phyloP scores from a whole-genome alignment of 2,329 filamentous ascomycete species.

The Passalora sequoiae region DNA sequence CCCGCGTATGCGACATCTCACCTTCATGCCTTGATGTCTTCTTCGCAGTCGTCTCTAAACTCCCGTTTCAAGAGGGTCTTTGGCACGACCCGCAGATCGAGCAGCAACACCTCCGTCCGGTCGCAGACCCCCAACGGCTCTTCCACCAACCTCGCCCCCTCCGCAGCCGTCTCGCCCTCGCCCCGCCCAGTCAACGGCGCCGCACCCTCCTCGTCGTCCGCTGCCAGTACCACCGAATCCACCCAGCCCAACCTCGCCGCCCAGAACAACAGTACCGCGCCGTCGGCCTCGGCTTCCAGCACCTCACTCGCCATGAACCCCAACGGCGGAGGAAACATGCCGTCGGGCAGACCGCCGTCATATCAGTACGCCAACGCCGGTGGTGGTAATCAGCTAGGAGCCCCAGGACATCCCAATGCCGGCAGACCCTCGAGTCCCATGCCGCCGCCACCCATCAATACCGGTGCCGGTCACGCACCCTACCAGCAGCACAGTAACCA shows the following conservation, averaged over 20 bases:
- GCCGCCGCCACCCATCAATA: constrained; percentile 44
- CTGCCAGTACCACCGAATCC: constrained; percentile 52
- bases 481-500: constrained; percentile 41
- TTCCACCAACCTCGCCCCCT: constrained; percentile 36
- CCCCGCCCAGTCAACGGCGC: constrained; percentile 30
- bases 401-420: constrained; percentile 39
- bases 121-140: constrained; percentile 54
- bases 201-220: constrained; percentile 33
- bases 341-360: constrained; percentile 58
- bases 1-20: too few relatives aligned
- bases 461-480: constrained; percentile 47
- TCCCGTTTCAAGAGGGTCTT: constrained; percentile 73
- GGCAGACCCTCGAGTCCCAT: constrained; percentile 45
- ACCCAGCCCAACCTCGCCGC: constrained; percentile 26
- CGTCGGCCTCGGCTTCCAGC: constrained; percentile 41
- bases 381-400: constrained; percentile 35
- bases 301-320: constrained; percentile 53
- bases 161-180: constrained; percentile 23
- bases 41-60: constrained; percentile 52
- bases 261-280: constrained; percentile 26
- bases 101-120: constrained; percentile 51
- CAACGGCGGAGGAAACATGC: constrained; percentile 33
- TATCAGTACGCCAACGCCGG: constrained; percentile 53
- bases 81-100: constrained; percentile 72
- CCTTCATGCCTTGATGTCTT: constrained; percentile 53